Base-by-base conservation (phyloP, 2,329 filamentous ascomycete genomes). In the Pseudodiploospora longispora region DNA sequence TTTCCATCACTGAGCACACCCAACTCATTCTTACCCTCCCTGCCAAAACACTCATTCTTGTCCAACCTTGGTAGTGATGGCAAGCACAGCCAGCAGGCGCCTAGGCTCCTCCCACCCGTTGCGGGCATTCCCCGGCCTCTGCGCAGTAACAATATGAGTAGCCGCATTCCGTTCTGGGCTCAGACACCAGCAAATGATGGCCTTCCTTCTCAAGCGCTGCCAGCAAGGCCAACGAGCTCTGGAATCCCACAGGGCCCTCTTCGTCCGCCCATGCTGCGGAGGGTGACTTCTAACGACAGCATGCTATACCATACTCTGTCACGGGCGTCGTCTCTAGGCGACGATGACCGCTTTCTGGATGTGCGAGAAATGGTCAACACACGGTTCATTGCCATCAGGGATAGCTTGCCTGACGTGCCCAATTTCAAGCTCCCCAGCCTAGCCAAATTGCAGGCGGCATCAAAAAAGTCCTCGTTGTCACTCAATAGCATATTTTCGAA, bases 311-410 rank as follows among this genome's bases (percentile, higher is more conserved):
- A 87, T 52, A 82, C 79, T 4, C 69, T 89, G 3, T 95, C 90
- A 1, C 75, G 82, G 28, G 82, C 85, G 1, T 93, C 89, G 0
- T 94, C 88, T 0, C 73, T 94, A 1, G 90, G 90, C 2, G 87
- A 96, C 58, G 87, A 91, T 55, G 79, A 80, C 34, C 76, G 83
- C 37, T 97, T 93, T 61, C 78, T 85, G 40, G 74, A 93, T 61
- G 80, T 95, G 9, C 79, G 82, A 36, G 85, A 87, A 49, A 87
- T 93, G 69, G 84, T 91, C 52, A 97, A 96, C 56, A 88, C 85
- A 53, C 78, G 91, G 36, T 74, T 93, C 58, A 95, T 95, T 66
- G 91, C 91, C 4, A 86, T 97, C 60, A 85, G 82, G 58, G 90
- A 96, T 60, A 94, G 85, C 58, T 79, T 87, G 49, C 82, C 88